These are phyloP conservation scores for Pseudohyphozyma bogoriensis DNA, from an alignment of 768 basidiomycete genomes.

Conservation along the genomic window DNA sequence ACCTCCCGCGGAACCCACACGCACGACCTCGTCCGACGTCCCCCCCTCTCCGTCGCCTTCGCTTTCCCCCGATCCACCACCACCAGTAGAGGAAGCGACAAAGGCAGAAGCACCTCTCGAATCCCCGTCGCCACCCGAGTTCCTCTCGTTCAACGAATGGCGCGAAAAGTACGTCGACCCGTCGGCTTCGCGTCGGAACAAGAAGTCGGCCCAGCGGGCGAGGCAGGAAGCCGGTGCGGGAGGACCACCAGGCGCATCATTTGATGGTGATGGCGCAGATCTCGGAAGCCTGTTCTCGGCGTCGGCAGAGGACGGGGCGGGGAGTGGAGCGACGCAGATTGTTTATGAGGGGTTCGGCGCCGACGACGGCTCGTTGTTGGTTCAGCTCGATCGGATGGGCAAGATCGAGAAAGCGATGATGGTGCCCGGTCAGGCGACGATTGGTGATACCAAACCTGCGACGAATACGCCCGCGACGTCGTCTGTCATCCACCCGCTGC, in stretches of 20 bases:
- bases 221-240: constrained; percentile 17
- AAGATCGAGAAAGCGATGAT: neutral
- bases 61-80: neutral
- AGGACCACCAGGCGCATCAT: neutral
- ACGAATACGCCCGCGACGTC: neutral
- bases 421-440: too few relatives aligned
- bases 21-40: neutral
- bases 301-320: neutral
- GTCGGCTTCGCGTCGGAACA: constrained; percentile 5
- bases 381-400: neutral
- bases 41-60: neutral
- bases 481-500: constrained; percentile 21
- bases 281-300: constrained; percentile 11
- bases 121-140: constrained; percentile 22
- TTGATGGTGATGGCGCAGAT: constrained; percentile 20
- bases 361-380: neutral
- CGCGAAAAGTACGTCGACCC: constrained; percentile 52
- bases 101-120: constrained; percentile 2
- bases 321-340: neutral
- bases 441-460: too few relatives aligned
- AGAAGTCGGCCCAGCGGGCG: constrained; percentile 21
- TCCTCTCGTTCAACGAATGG: constrained; percentile 83
- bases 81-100: too few relatives aligned
- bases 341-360: neutral
- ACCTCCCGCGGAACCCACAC: neutral